A percentile compares a stretch with the other conserved stretches of the same genome.
Conservation (phyloP, 352 stramenopile species). For the Globisporangium apiculatum region DNA sequence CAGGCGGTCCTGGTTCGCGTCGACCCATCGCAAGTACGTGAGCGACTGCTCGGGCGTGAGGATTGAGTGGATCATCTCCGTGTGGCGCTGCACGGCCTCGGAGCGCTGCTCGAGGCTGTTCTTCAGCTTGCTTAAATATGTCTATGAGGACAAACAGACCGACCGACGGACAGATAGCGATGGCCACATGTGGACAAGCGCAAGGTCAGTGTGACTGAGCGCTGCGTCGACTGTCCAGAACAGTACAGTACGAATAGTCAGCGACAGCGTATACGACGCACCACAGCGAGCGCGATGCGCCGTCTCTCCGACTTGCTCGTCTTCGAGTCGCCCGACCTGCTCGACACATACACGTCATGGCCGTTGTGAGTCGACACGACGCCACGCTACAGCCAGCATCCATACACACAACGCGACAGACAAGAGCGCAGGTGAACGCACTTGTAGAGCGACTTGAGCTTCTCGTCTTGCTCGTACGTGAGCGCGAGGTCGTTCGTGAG, state of each 20-base stretch:
- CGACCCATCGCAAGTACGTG: slow-evolving; percentile 77
- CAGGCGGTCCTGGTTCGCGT: slow-evolving; percentile 68
- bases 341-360: not conserved
- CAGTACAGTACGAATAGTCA: not conserved
- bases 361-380: not conserved
- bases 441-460: slow-evolving; percentile 86
- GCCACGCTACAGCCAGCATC: no score
- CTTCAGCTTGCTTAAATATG: slow-evolving; percentile 87
- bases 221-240: not conserved
- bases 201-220: no score
- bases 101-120: slow-evolving; percentile 73
- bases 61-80: slow-evolving; percentile 79
- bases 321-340: slow-evolving; percentile 69
- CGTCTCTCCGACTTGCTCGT: slow-evolving; percentile 77
- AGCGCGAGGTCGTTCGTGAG: slow-evolving; percentile 70
- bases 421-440: slow-evolving; percentile 54
- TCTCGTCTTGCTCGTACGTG: slow-evolving; percentile 88
- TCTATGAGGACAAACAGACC: slow-evolving; percentile 25
- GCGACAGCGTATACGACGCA: slow-evolving; percentile 13
- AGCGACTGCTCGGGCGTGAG: slow-evolving; percentile 80
- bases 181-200: not conserved
- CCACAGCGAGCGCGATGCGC: slow-evolving; percentile 76
- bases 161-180: not conserved
- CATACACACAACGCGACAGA: not conserved
- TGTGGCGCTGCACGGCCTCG: slow-evolving; percentile 73